A percentile compares a stretch with the other conserved stretches of the same genome.
phyloP scores from a whole-genome alignment of 768 basidiomycete genomes.

The Pleurotus pulmonarius region DNA sequence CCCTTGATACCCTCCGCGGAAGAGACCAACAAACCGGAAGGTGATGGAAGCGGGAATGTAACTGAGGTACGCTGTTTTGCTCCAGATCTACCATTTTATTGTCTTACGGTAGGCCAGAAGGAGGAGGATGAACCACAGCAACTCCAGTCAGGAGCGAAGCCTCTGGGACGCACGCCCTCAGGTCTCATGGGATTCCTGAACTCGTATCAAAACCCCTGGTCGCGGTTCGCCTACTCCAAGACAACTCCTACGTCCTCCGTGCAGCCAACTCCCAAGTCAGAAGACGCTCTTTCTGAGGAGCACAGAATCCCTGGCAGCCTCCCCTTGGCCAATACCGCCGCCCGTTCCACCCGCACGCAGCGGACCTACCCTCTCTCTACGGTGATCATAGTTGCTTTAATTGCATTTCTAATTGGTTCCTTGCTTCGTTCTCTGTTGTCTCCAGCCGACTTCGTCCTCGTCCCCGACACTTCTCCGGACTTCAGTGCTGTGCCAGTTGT shows the following conservation, averaged over 20 bases:
- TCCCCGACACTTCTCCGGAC: constrained; percentile 49
- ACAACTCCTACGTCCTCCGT: constrained; percentile 13
- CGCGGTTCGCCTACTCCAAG: constrained; percentile 39
- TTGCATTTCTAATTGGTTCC: constrained; percentile 90
- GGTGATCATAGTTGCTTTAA: constrained; percentile 73
- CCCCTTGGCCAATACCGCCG: constrained; percentile 14
- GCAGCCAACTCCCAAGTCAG: neutral
- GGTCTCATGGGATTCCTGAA: constrained; percentile 61
- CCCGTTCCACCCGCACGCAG: constrained; percentile 9
- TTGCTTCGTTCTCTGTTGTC: constrained; percentile 83
- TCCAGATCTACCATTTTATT: neutral
- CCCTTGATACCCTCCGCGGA: constrained; percentile 17
- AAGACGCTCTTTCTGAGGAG: neutral
- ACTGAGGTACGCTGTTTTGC: constrained; percentile 10
- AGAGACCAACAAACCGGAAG: constrained; percentile 11
- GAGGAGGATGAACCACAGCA: constrained; percentile 15
- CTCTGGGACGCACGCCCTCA: constrained; percentile 10
- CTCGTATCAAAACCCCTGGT: constrained; percentile 54
- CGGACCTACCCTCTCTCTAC: constrained; percentile 44
- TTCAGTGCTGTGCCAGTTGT: constrained; percentile 37
- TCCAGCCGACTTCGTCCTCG: constrained; percentile 88
- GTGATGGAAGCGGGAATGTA: constrained; percentile 21
- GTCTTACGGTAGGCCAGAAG: constrained; percentile 1
- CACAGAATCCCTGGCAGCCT: constrained; percentile 34
- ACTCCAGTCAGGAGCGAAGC: constrained; percentile 4